These are phyloP conservation scores for Astrephomene gubernaculifera DNA, from an alignment of 139 green algal genomes.

Conservation along the genomic window DNA sequence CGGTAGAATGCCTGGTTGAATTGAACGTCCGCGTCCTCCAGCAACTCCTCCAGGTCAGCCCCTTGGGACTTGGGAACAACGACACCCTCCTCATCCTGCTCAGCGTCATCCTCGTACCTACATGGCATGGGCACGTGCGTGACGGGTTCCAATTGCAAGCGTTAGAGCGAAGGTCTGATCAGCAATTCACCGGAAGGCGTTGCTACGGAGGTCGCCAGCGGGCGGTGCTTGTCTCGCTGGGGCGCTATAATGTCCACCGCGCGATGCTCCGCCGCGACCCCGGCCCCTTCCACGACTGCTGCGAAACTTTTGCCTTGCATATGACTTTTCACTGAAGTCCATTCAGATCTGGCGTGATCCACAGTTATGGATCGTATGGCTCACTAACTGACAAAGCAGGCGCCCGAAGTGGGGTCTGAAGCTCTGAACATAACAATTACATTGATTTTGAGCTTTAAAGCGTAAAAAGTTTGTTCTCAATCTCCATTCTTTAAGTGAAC, in stretches of 20 bases:
- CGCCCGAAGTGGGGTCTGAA: too few relatives aligned
- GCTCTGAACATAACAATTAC: too few relatives aligned
- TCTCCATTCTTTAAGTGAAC: too few relatives aligned
- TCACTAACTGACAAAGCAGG: too few relatives aligned
- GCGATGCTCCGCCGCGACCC: neutral
- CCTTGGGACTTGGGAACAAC: slow-evolving; percentile 37
- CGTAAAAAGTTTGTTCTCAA: too few relatives aligned
- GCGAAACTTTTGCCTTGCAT: slow-evolving; percentile 28
- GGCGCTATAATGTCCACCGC: neutral
- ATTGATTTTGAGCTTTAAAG: too few relatives aligned
- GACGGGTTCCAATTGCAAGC: too few relatives aligned
- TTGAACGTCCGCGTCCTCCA: slow-evolving; percentile 45
- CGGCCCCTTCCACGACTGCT: slow-evolving; percentile 5
- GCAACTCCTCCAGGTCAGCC: slow-evolving; percentile 48
- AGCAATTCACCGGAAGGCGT: slow-evolving; percentile 13
- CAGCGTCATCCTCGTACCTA: slow-evolving; percentile 37
- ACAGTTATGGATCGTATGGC: too few relatives aligned
- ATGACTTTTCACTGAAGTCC: slow-evolving; percentile 31
- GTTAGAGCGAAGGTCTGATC: neutral
- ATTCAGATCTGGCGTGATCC: too few relatives aligned
- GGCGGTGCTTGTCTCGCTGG: neutral
- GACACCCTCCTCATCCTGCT: slow-evolving; percentile 21
- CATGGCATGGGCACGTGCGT: neutral
- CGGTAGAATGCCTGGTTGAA: slow-evolving; percentile 51
- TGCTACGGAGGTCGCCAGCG: neutral